A percentile compares a stretch with the other conserved stretches of the same genome.
These are phyloP conservation scores for Fragilariopsis cylindrus DNA, from an alignment of 108 stramenopile species.

Conservation along the genomic window DNA sequence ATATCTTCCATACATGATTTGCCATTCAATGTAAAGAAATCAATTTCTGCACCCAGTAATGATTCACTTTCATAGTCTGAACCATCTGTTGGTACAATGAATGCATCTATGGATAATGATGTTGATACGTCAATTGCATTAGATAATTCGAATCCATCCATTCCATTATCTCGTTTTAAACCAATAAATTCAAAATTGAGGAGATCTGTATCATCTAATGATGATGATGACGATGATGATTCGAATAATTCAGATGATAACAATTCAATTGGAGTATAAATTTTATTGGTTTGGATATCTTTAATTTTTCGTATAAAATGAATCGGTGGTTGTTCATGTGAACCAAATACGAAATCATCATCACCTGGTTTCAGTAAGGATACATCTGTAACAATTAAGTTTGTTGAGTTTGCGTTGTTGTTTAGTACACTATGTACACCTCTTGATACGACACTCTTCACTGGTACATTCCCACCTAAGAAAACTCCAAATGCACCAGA, in stretches of 20 bases:
- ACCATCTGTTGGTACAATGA: constrained; percentile 36
- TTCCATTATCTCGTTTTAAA: constrained; percentile 20
- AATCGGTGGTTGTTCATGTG: constrained; percentile 26
- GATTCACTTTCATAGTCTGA: constrained; percentile 24
- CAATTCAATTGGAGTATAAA: constrained; percentile 30
- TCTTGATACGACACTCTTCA: constrained; percentile 50
- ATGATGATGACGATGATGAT: no score
- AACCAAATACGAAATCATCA: constrained; percentile 34
- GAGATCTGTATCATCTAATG: not conserved
- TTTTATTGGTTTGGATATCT: constrained; percentile 26
- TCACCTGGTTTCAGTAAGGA: constrained; percentile 19
- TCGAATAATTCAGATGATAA: not conserved
- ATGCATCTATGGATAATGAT: not conserved
- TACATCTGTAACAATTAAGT: constrained; percentile 27
- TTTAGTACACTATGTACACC: constrained; percentile 47
- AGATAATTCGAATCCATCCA: constrained; percentile 48
- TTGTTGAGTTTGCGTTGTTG: constrained; percentile 9
- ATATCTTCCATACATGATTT: constrained; percentile 49
- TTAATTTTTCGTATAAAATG: constrained; percentile 32
- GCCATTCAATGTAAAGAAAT: constrained; percentile 51
- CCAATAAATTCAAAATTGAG: constrained; percentile 44
- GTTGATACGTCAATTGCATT: constrained; percentile 4
- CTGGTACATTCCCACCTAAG: constrained; percentile 48
- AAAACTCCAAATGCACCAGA: constrained; percentile 49
- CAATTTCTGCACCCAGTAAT: constrained; percentile 42